A percentile compares a stretch with the other conserved stretches of the same genome.
Evolutionary conservation across 2,329 filamentous ascomycete species (phyloP).

Genomic region (Orbilia javanica): DNA sequence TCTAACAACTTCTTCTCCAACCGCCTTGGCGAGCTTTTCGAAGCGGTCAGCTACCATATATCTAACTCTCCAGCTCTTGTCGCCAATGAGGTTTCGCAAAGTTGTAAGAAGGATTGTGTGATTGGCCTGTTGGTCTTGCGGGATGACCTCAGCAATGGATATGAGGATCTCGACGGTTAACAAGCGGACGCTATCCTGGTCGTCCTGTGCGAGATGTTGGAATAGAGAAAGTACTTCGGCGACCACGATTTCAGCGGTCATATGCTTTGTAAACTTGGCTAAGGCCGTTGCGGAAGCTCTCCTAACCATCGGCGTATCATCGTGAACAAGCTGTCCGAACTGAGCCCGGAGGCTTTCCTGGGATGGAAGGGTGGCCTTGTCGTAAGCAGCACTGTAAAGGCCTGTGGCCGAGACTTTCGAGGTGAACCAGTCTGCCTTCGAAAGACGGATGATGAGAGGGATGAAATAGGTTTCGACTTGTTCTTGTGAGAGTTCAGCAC

Average conservation of each 20-base stretch:
- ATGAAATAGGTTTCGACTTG: slow-evolving; percentile 99
- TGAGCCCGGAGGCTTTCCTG: slow-evolving; percentile 93
- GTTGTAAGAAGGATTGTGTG: slow-evolving; percentile 93
- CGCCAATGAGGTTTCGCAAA: slow-evolving; percentile 91
- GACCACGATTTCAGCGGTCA: slow-evolving; percentile 90
- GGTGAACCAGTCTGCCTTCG: slow-evolving; percentile 99
- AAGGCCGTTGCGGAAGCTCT: slow-evolving; percentile 96
- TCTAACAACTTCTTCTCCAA: slow-evolving; percentile 95
- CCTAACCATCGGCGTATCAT: slow-evolving; percentile 99
- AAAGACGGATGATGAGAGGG: slow-evolving; percentile 91
- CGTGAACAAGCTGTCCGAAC: slow-evolving; percentile 92
- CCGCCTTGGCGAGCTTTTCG: slow-evolving; percentile 99
- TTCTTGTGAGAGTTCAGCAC: slow-evolving; percentile 86
- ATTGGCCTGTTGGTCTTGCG: slow-evolving; percentile 97
- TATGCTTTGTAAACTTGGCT: slow-evolving; percentile 97
- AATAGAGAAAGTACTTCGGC: slow-evolving; percentile 99
- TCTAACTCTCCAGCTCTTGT: slow-evolving; percentile 98
- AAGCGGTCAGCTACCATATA: slow-evolving; percentile 99
- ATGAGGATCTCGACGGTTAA: slow-evolving; percentile 97
- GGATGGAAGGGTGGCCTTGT: slow-evolving; percentile 85
- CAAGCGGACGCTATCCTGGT: slow-evolving; percentile 96
- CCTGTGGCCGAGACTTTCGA: slow-evolving; percentile 98
- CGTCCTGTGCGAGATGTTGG: slow-evolving; percentile 94
- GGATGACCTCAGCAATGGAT: slow-evolving; percentile 94
- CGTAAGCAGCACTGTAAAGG: slow-evolving; percentile 92